Evolutionary conservation across 2,329 filamentous ascomycete genomes (phyloP).

Genomic region (Aspergillus arachidicola): DNA sequence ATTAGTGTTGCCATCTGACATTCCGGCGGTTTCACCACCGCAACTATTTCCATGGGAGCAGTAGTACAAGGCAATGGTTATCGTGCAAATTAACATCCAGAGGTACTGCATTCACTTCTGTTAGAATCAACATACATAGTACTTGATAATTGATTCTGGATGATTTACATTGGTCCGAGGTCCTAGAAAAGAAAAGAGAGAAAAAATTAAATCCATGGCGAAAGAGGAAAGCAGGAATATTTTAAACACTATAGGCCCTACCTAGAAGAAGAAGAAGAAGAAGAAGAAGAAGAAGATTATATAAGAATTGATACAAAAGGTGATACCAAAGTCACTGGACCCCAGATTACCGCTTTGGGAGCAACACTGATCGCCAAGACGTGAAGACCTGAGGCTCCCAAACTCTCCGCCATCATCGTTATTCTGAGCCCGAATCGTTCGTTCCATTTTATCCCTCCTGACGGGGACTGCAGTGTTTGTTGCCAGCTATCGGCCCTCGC

Average conservation of each 20-base stretch:
- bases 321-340: neutral
- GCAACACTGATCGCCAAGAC: neutral
- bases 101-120: neutral
- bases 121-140: neutral
- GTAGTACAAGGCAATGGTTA: neutral
- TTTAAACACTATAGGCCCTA: too few species aligned
- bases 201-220: neutral
- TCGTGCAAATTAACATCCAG: neutral
- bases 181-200: neutral
- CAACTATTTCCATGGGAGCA: neutral
- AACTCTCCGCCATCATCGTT: conserved; percentile 11
- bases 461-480: neutral
- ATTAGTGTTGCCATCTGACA: neutral
- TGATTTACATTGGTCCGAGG: neutral
- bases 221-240: too few species aligned
- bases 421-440: neutral
- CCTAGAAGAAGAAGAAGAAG: neutral
- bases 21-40: neutral
- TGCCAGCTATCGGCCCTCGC: neutral
- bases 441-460: conserved; percentile 4
- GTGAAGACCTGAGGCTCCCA: neutral
- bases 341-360: neutral
- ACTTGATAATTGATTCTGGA: neutral
- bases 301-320: too few species aligned
- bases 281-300: neutral